Base-by-base conservation (phyloP, 495 filamentous ascomycete genomes). In the Thermothielavioides terrestris region DNA sequence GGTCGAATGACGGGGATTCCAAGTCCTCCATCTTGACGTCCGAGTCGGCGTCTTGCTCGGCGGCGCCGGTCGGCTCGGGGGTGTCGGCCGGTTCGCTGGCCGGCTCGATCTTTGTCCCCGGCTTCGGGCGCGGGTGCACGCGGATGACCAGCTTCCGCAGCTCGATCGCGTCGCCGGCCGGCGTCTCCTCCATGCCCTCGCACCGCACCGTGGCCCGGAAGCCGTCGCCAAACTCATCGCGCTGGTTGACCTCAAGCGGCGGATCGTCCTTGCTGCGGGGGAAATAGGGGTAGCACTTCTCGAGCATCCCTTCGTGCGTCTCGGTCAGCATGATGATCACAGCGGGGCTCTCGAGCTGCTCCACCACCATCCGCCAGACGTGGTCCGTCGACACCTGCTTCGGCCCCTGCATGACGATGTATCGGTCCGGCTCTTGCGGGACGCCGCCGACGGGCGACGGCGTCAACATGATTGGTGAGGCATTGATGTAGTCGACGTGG, bases 241-340 rank as follows among this genome's bases (percentile, higher is more conserved):
- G 50, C 32, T 77, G 70, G 56, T 82, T 80, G 50, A 86, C 63
- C 20, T 65, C 59, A 40, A 81, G 57, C 3, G 66, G 65, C 0
- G 80, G 69, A 20, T 79, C 70, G 18, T 81, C 74, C 15, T 67
- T 48, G 26, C 74, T 69, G 23, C 77, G 64, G 0, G 92, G 92
- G 54, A 89, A 99, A 57, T 99, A 99, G 37, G 83, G 89, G 36
- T 73, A 87, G 63, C 94, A 97, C 65, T 99, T 97, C 57, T 95
- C 87, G 54, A 76, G 74, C n/a, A 78, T 81, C 2, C 75, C 69
- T 63, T 95, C 91, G 52, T 86, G 81, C 1, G 87, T 94, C 61
- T 90, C 86, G 18, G 91, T 97, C 53, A 97, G 78, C 94, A 97
- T 97, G 25, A 97, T 83, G 43, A 99, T 84, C 20, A 99, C 88